These are phyloP conservation scores for Fremontodendron californicum DNA, from an alignment of 345 rosid genomes.

Conservation along the genomic window DNA sequence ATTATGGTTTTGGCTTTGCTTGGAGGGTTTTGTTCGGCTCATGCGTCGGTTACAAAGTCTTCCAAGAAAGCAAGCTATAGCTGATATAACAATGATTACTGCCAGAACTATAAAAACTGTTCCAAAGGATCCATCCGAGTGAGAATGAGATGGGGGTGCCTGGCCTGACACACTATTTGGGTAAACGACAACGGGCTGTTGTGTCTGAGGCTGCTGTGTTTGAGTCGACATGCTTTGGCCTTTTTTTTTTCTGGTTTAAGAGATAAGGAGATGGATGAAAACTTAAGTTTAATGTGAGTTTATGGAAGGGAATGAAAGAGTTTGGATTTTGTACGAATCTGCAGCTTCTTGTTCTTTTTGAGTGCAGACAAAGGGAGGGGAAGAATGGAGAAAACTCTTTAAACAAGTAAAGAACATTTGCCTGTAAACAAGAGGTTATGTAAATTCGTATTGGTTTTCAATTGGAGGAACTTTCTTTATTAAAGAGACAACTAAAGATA, in stretches of 20 bases:
- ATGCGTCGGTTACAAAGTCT: slow-evolving; percentile 39
- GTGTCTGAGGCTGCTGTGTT: slow-evolving; percentile 34
- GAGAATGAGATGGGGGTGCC: slow-evolving; percentile 27
- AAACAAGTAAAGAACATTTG: slow-evolving; percentile 36
- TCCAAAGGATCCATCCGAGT: slow-evolving; percentile 56
- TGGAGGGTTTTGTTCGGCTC: neutral
- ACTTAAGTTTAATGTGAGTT: too few relatives aligned
- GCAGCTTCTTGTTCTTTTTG: slow-evolving; percentile 39
- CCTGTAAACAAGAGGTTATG: too few relatives aligned
- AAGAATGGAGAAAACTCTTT: slow-evolving; percentile 15
- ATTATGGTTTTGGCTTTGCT: slow-evolving; percentile 8
- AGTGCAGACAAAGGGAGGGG: slow-evolving; percentile 37
- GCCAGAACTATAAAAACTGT: slow-evolving; percentile 55
- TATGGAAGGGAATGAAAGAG: slow-evolving; percentile 2
- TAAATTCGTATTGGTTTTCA: too few relatives aligned
- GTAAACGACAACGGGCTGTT: slow-evolving; percentile 39
- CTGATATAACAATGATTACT: slow-evolving; percentile 50
- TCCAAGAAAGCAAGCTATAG: slow-evolving; percentile 55
- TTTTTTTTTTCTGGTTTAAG: neutral
- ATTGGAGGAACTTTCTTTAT: slow-evolving; percentile 16
- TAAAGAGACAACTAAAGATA: slow-evolving; percentile 8
- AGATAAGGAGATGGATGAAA: too few relatives aligned
- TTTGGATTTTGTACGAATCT: slow-evolving; percentile 2
- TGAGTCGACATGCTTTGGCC: slow-evolving; percentile 19
- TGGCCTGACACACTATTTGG: slow-evolving; percentile 38